phyloP scores from a whole-genome alignment of 495 filamentous ascomycete species.

The Paragyromitra xinjiangensis region DNA sequence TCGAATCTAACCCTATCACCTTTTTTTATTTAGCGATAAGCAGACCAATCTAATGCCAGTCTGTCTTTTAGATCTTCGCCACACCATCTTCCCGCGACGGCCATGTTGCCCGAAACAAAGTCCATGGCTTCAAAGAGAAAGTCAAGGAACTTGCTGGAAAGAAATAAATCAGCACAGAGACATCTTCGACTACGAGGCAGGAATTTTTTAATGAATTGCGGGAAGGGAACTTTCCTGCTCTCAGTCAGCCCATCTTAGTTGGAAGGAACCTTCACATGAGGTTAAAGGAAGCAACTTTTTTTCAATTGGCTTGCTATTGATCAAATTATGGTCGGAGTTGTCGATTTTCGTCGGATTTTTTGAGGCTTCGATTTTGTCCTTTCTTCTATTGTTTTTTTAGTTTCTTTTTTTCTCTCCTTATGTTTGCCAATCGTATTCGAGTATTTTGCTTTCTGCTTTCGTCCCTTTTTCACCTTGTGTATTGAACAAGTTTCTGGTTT shows the following conservation, averaged over 20 bases:
- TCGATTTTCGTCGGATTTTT: conserved; percentile 1
- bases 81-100: conserved; percentile 56
- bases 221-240: background rate
- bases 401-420: background rate
- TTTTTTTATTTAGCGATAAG: background rate
- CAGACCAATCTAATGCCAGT: conserved; percentile 16
- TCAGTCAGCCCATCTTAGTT: conserved; percentile 24
- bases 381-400: conserved; percentile 3
- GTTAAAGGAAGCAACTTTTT: conserved; percentile 5
- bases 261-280: conserved; percentile 3
- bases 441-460: background rate
- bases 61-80: conserved; percentile 48
- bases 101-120: conserved; percentile 56
- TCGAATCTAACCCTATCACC: background rate
- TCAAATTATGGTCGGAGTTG: conserved; percentile 36
- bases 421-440: background rate
- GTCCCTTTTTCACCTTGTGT: background rate
- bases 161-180: conserved; percentile 31
- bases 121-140: conserved; percentile 57
- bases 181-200: background rate
- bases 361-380: background rate
- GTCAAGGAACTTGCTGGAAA: conserved; percentile 54
- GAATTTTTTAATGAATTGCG: background rate
- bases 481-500: conserved; percentile 9
- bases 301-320: conserved; percentile 34